Conservation (phyloP, 306 rosid species). For the Biancaea sappan region DNA sequence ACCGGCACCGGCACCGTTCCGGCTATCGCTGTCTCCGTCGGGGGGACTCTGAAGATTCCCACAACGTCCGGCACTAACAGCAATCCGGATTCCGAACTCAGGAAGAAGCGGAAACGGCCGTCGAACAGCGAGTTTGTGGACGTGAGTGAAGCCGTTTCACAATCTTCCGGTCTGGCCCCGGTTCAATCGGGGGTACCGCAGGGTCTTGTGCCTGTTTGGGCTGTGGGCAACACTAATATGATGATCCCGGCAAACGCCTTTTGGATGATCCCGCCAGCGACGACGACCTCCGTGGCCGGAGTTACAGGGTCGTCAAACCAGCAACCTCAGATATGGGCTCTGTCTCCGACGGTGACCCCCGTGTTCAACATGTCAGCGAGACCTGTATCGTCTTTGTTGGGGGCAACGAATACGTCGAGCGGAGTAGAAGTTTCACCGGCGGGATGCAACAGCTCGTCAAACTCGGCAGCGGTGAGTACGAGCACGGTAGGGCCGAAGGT, state of each 20-base stretch:
- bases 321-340: slow-evolving; percentile 61
- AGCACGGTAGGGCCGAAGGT: slow-evolving; percentile 54
- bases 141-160: slow-evolving; percentile 48
- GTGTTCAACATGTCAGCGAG: slow-evolving; percentile 53
- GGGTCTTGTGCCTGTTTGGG: slow-evolving; percentile 66
- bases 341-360: slow-evolving; percentile 56
- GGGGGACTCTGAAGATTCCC: slow-evolving; percentile 35
- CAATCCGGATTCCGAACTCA: not conserved
- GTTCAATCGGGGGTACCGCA: slow-evolving; percentile 49
- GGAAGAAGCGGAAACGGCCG: slow-evolving; percentile 63
- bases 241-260: slow-evolving; percentile 67
- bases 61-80: slow-evolving; percentile 17
- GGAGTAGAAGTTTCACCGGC: slow-evolving; percentile 34
- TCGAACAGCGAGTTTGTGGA: slow-evolving; percentile 62
- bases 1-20: slow-evolving; percentile 46
- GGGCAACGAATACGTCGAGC: slow-evolving; percentile 20
- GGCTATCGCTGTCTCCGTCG: slow-evolving; percentile 41
- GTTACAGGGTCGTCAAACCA: slow-evolving; percentile 30
- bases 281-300: slow-evolving; percentile 12
- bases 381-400: slow-evolving; percentile 46
- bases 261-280: slow-evolving; percentile 65
- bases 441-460: slow-evolving; percentile 5
- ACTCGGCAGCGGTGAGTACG: slow-evolving; percentile 41
- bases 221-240: slow-evolving; percentile 51
- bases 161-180: slow-evolving; percentile 60